A percentile compares a stretch with the other conserved stretches of the same genome.
These are phyloP conservation scores for Suillus spraguei DNA, from an alignment of 768 basidiomycete species.

Conservation along the genomic window DNA sequence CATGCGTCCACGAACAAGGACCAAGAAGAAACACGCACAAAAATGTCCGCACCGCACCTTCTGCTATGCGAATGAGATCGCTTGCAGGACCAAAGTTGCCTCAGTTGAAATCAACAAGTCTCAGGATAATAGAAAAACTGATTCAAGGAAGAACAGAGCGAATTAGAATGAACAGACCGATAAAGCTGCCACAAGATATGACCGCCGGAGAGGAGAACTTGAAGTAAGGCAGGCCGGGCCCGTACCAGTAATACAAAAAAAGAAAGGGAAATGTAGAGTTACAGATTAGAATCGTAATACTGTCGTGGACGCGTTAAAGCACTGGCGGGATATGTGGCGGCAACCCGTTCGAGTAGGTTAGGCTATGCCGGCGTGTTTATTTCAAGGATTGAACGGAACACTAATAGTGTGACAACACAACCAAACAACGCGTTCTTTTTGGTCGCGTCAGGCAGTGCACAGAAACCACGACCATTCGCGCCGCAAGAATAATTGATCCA, in stretches of 20 bases:
- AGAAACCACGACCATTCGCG: not conserved
- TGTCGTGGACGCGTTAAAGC: conserved; percentile 32
- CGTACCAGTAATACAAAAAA: conserved; percentile 12
- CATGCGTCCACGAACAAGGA: not conserved
- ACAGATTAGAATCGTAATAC: conserved; percentile 25
- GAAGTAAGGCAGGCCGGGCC: not conserved
- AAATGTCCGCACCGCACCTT: not conserved
- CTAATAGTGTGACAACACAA: conserved; percentile 19
- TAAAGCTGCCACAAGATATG: conserved; percentile 7
- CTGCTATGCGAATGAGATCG: not conserved
- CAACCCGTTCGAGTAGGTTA: conserved; percentile 23
- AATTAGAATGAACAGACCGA: conserved; percentile 9
- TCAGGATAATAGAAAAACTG: conserved; percentile 15
- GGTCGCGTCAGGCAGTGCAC: not conserved
- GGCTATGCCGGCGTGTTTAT: conserved; percentile 5
- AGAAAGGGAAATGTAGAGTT: conserved; percentile 12
- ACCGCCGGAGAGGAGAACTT: conserved; percentile 5
- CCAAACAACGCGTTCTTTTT: conserved; percentile 25
- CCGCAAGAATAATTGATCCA: conserved; percentile 1
- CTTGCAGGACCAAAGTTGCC: not conserved
- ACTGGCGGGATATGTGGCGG: conserved; percentile 14
- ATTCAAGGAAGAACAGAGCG: conserved; percentile 4
- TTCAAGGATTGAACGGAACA: conserved; percentile 9
- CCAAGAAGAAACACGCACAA: not conserved
- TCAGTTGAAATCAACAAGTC: conserved; percentile 2